Base-by-base conservation (phyloP, 768 basidiomycete species). In the Rhodotorula sphaerocarpa region DNA sequence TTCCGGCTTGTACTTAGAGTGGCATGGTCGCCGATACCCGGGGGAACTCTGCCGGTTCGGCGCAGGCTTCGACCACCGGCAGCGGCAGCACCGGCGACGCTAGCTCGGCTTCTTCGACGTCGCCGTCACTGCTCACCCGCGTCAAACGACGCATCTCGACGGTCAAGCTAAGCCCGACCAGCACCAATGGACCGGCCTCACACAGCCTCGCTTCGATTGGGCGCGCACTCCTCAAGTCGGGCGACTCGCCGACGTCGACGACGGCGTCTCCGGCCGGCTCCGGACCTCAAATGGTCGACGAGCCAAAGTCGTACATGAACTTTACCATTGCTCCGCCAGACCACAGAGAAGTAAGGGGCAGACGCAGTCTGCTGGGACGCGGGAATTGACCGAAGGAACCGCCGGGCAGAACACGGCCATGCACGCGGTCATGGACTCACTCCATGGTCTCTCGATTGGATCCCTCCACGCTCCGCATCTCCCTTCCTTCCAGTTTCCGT, bases 371-470 rank as follows among this genome's bases (percentile, higher is more conserved):
- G 10, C n/a, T 33, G 3, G 2, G 30, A 30, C 3, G 11, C 15
- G n/a, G 20, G 4, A 12, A 30, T 20, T 47, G 11, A 47, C 46
- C 31, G 10, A 28, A 5, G 16, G 16, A 18, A 23, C 41, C 5
- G 25, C 2, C 3, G 7, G 23, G 31, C 57, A 58, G 57, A 65
- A 65, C 57, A 59, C 63, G 27, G 54, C 63, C 6, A 33, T 59
- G 11, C 55, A 59, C 47, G 63, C 58, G 25, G 42, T 59, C 5
- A 46, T 65, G 45, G 57, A 58, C 18, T 65, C 63, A 1, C 57
- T 59, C 21, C 63, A 57, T 6, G 36, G 10, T 9, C 36, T 39
- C 36, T 65, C 63, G 12, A n/a, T 65, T 25, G 51, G 51, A 6
- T 59, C 57, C 14, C 43, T 65, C 3, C 47, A 65, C 20, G 43